Conservation (phyloP, 805 yeast species). For the Isabelozyma rhagii region DNA sequence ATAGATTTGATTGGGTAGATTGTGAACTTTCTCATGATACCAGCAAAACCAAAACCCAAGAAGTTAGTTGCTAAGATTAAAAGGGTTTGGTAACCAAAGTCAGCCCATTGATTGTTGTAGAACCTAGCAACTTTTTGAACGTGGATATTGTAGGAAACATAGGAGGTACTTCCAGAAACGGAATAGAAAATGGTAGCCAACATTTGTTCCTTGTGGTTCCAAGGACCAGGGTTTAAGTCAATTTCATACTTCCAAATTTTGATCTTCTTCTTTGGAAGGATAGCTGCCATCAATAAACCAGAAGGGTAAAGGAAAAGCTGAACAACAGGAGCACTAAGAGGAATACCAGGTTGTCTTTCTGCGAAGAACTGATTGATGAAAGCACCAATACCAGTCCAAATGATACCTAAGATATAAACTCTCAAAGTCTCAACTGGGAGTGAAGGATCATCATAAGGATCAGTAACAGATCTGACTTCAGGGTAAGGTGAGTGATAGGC, state of each 20-base stretch:
- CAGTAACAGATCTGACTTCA: slow-evolving; percentile 28
- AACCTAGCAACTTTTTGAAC: slow-evolving; percentile 20
- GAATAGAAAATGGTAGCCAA: slow-evolving; percentile 45
- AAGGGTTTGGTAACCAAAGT: slow-evolving; percentile 20
- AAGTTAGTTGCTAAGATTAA: slow-evolving; percentile 22
- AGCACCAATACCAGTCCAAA: slow-evolving; percentile 51
- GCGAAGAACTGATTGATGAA: slow-evolving; percentile 55
- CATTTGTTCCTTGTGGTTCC: slow-evolving; percentile 66
- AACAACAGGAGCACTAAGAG: slow-evolving; percentile 37
- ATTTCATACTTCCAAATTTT: slow-evolving; percentile 13
- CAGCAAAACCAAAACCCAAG: slow-evolving; percentile 31
- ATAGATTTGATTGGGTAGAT: slow-evolving; percentile 23
- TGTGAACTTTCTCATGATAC: slow-evolving; percentile 25
- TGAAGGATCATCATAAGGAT: slow-evolving; percentile 34
- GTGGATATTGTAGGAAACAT: slow-evolving; percentile 15
- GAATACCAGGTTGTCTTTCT: slow-evolving; percentile 50
- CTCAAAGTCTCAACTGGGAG: slow-evolving; percentile 36
- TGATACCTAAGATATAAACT: slow-evolving; percentile 49
- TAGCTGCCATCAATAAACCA: slow-evolving; percentile 31
- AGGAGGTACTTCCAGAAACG: slow-evolving; percentile 12
- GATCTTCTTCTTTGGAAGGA: slow-evolving; percentile 34
- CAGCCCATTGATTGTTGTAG: slow-evolving; percentile 25
- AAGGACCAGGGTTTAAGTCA: slow-evolving; percentile 5
- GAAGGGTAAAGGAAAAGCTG: slow-evolving; percentile 45
- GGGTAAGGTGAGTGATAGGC: slow-evolving; percentile 31